Evolutionary conservation across 768 basidiomycete genomes (phyloP), one percentile per base, ranked within the genome.

Genomic region (Tricholoma furcatifolium): DNA sequence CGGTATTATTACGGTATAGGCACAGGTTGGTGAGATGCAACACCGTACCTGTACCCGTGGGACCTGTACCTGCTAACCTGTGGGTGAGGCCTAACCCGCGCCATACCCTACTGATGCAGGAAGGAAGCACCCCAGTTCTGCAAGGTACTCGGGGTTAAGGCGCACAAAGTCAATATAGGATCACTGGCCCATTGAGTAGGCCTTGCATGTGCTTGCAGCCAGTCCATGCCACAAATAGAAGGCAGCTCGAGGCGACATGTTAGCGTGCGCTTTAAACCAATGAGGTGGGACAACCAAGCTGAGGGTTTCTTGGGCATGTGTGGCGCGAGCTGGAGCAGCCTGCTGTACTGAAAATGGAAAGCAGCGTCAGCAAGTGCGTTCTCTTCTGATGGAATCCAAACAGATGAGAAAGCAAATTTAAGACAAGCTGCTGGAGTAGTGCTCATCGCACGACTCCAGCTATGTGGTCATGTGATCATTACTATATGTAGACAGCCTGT

Each of bases 211-310:
- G 39, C 57, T 64, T 35, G 62, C 49, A 7, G 67, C 62, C 42
- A 70, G 62, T 2, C 68, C 66, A 47, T 70, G 63, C 65, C 64
- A 70, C 17, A 70, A 63, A 55, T 61, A 62, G 55, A 64, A 61
- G 43, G 67, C 57, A 51, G 48, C 53, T 30, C 38, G 47, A 10
- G 30, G 27, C 12, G 62, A 54, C 52, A 56, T 31, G 43, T 60
- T 23, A 59, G 57, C 0, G 20, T 62, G 50, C 27, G 48, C 38
- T 51, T 63, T 39, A 56, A 53, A 64, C 64, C 62, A 65, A 12
- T 45, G 27, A 56, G 48, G 24, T 50, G 62, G 60, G 51, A 55
- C 15, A 43, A 54, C 51, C 30, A 58, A 62, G n/a, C n/a, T 47
- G 44, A 61, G 47, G 50, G 55, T 43, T 56, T 30, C 2, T 9